These are phyloP conservation scores for Schizophyllum amplum DNA, from an alignment of 1,284 basidiomycete genomes.

Conservation along the genomic window DNA sequence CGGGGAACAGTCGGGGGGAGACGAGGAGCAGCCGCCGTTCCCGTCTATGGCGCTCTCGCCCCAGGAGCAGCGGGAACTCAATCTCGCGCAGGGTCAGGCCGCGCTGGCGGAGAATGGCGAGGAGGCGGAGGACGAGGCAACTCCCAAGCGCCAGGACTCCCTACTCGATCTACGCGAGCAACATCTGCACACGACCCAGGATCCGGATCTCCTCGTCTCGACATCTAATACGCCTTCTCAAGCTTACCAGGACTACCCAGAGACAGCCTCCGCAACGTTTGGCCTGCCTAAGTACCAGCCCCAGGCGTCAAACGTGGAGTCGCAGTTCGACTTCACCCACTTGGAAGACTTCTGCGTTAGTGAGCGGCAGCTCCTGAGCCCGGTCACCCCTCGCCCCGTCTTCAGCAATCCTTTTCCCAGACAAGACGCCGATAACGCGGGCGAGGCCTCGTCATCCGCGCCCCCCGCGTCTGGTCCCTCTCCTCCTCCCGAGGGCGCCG, in stretches of 20 bases:
- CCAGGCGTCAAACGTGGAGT: slow-evolving; percentile 21
- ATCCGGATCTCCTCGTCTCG: slow-evolving; percentile 37
- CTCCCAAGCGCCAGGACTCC: slow-evolving; percentile 15
- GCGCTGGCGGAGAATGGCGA: slow-evolving; percentile 14
- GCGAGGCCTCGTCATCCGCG: not conserved
- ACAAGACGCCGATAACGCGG: slow-evolving; percentile 10
- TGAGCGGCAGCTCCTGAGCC: slow-evolving; percentile 58
- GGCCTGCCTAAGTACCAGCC: slow-evolving; percentile 59
- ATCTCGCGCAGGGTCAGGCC: slow-evolving; percentile 30
- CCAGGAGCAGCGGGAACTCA: slow-evolving; percentile 37
- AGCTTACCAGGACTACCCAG: slow-evolving; percentile 14
- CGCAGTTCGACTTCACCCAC: slow-evolving; percentile 64
- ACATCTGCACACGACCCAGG: slow-evolving; percentile 36
- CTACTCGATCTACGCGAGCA: slow-evolving; percentile 22
- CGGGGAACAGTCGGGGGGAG: not conserved
- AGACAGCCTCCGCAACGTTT: slow-evolving; percentile 27
- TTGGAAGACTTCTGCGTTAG: slow-evolving; percentile 77
- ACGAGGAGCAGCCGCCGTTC: slow-evolving; percentile 10
- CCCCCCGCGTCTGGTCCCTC: slow-evolving; percentile 13
- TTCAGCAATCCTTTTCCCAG: slow-evolving; percentile 1
- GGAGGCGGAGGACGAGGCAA: slow-evolving; percentile 12
- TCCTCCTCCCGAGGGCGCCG: slow-evolving; percentile 16
- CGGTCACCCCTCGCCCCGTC: slow-evolving; percentile 28
- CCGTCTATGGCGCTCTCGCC: slow-evolving; percentile 30
- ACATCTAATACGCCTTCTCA: slow-evolving; percentile 14